These are phyloP conservation scores for Acanthamoeba comandoni DNA, from an alignment of 208 protist genomes.

Conservation along the genomic window DNA sequence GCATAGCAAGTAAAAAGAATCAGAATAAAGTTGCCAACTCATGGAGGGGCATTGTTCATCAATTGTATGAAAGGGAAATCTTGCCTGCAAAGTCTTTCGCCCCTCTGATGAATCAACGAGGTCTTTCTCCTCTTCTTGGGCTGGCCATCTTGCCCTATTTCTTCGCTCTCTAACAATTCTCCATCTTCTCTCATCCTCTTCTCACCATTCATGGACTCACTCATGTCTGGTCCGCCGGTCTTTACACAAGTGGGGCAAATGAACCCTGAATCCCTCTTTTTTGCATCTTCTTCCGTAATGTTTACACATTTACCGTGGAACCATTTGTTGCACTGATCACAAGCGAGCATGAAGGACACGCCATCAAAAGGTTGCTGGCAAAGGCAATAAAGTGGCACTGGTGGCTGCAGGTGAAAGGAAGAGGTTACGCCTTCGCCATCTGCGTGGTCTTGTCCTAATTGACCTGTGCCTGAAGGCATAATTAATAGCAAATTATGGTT, in stretches of 20 bases:
- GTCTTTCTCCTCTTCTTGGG: background rate
- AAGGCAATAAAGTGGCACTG: slow-evolving; percentile 61
- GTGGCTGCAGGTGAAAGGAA: too few relatives aligned
- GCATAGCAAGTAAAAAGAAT: too few relatives aligned
- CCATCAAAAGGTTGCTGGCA: slow-evolving; percentile 74
- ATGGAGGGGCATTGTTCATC: too few relatives aligned
- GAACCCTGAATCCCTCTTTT: background rate
- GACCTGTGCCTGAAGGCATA: too few relatives aligned
- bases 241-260: slow-evolving; percentile 53
- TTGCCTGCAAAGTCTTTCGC: too few relatives aligned
- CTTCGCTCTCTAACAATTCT: background rate
- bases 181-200: slow-evolving; percentile 1
- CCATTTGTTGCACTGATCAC: slow-evolving; percentile 85
- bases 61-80: too few relatives aligned
- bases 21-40: too few relatives aligned
- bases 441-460: too few relatives aligned
- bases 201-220: slow-evolving; percentile 1
- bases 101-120: background rate
- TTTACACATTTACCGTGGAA: slow-evolving; percentile 86
- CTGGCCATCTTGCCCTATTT: background rate
- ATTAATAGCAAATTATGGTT: too few relatives aligned
- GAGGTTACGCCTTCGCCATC: too few relatives aligned
- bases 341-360: slow-evolving; percentile 82
- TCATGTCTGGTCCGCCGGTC: too few relatives aligned
- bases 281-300: slow-evolving; percentile 72